Evolutionary conservation across 2,329 filamentous ascomycete species (phyloP).

Genomic region (Claviceps spartinae): DNA sequence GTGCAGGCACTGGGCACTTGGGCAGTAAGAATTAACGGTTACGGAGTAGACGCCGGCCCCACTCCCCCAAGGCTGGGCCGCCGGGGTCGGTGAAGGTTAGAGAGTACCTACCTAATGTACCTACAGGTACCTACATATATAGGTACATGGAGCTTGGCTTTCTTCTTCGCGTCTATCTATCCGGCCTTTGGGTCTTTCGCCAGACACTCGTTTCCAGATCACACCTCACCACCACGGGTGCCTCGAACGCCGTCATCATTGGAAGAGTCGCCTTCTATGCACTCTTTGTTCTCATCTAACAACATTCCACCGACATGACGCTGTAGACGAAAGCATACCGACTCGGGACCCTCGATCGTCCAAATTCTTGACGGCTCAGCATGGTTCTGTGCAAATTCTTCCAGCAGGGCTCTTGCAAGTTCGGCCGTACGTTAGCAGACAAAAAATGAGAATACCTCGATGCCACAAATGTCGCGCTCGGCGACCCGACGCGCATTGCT

Average conservation of each 20-base stretch:
- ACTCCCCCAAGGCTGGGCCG: too few species aligned
- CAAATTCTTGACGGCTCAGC: constrained; percentile 6
- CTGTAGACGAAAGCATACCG: neutral
- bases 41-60: too few species aligned
- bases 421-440: constrained; percentile 22
- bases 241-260: neutral
- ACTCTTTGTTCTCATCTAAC: neutral
- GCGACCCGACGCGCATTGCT: neutral
- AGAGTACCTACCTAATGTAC: too few species aligned
- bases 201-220: too few species aligned
- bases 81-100: too few species aligned
- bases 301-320: constrained; percentile 2
- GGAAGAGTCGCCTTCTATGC: neutral
- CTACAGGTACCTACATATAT: too few species aligned
- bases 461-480: neutral
- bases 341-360: constrained; percentile 1
- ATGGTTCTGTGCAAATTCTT: constrained; percentile 35
- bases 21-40: too few species aligned
- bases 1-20: too few species aligned
- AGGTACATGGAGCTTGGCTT: too few species aligned
- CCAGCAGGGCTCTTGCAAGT: constrained; percentile 37
- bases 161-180: too few species aligned
- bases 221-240: too few species aligned
- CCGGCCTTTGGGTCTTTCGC: too few species aligned
- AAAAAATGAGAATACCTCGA: neutral